Base-by-base conservation (phyloP, 495 filamentous ascomycete genomes). In the Ascodesmis nigricans region DNA sequence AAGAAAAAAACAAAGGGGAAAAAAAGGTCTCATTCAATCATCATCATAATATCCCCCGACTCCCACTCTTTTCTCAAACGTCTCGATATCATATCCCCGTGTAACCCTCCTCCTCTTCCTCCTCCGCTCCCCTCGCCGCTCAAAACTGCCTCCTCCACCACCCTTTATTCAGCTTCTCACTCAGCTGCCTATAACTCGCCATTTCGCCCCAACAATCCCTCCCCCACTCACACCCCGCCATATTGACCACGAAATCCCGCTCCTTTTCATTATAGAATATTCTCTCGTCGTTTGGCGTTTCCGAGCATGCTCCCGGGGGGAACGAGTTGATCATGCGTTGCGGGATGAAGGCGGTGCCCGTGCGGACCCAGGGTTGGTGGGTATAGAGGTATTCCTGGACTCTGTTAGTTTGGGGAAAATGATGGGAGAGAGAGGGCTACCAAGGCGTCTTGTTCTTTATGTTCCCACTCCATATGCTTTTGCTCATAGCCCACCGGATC, bases 381-480 rank as follows among this genome's bases (percentile, higher is more conserved):
- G 61, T 67, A 55, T 95, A 99, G 27, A 99, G 64, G 53, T 90
- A 78, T 54, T 95, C 82, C 49, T 52, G 26, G 7, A 15, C 2
- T n/a, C n/a, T n/a, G n/a, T n/a, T n/a, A n/a, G n/a, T n/a, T n/a
- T n/a, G n/a, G n/a, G n/a, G n/a, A n/a, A n/a, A n/a, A n/a, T n/a
- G n/a, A n/a, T n/a, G 5, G 10, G 11, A 17, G 8, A 22, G 18
- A 13, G 25, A 3, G 9, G 20, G 35, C 21, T 29, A 52, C 49
- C 26, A 99, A 55, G 9, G 87, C 76, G 52, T 93, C 80, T 53
- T 99, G 87, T 49, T 99, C 87, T 49, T 93, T 95, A 59, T 95
- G 90, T 48, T 87, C 81, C 87, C 87, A 99, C 40, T 92, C 67
- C 84, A 93, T 95, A 49, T 99, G 87, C 55, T 80, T 84, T 58